Conservation (phyloP, 148 eudicot genomes). For the Diospyros lotus region DNA sequence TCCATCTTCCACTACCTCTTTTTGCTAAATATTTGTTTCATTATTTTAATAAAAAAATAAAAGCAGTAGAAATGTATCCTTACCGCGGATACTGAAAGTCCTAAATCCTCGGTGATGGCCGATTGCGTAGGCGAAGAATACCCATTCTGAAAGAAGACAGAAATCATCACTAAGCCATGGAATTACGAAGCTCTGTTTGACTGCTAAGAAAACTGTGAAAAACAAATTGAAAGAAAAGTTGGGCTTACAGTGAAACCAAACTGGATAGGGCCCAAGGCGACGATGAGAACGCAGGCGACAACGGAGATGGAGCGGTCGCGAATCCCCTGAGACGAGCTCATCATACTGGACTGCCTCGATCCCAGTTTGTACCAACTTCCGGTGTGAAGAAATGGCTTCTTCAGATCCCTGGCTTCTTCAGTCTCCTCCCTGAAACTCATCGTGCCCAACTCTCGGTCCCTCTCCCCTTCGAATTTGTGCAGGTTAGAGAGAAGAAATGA, state of each 20-base stretch:
- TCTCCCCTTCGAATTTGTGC: background rate
- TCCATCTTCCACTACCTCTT: too few relatives aligned
- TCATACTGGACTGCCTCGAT: slow-evolving; percentile 79
- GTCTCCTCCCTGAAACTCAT: slow-evolving; percentile 76
- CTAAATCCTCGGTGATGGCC: slow-evolving; percentile 65
- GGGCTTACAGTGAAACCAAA: slow-evolving; percentile 92
- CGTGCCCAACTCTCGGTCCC: slow-evolving; percentile 11
- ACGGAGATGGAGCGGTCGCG: slow-evolving; percentile 82
- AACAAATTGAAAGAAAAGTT: background rate
- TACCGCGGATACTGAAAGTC: slow-evolving; percentile 83
- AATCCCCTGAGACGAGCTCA: slow-evolving; percentile 71
- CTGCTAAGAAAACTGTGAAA: slow-evolving; percentile 4
- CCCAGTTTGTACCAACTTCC: slow-evolving; percentile 99
- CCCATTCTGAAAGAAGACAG: slow-evolving; percentile 44
- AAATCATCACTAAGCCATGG: background rate
- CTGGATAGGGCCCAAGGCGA: slow-evolving; percentile 93
- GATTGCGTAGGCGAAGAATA: slow-evolving; percentile 89
- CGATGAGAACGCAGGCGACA: slow-evolving; percentile 85
- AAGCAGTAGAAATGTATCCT: slow-evolving; percentile 10
- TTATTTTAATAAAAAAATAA: background rate
- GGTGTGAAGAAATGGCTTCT: slow-evolving; percentile 86
- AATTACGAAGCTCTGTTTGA: background rate
- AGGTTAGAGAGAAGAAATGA: too few relatives aligned
- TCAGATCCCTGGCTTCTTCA: slow-evolving; percentile 53
- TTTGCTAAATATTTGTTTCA: too few relatives aligned